Conservation (phyloP, 2,329 filamentous ascomycete species). For the Penicillium sp. region DNA sequence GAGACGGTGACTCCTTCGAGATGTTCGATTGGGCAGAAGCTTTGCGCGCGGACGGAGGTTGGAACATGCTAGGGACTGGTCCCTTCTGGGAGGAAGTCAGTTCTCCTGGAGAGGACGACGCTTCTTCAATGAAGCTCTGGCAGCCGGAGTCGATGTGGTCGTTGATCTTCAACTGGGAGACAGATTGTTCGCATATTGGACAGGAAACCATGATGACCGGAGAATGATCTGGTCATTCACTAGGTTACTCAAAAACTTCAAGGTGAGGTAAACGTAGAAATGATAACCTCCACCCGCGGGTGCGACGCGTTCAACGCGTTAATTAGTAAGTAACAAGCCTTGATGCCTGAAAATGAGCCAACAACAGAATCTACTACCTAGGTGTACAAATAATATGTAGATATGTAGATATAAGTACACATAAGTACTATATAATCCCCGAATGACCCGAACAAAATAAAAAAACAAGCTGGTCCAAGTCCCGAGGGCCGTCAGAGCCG, state of each 20-base stretch:
- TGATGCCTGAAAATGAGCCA: background rate
- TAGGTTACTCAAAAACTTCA: background rate
- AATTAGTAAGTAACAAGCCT: conserved; percentile 5
- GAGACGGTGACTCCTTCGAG: conserved; percentile 27
- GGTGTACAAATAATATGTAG: background rate
- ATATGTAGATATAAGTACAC: background rate
- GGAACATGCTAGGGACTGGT: conserved; percentile 55
- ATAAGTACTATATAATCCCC: background rate
- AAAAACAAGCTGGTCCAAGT: background rate
- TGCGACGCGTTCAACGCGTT: conserved; percentile 3
- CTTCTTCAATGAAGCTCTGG: conserved; percentile 59
- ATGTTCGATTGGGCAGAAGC: conserved; percentile 29
- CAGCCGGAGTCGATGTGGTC: conserved; percentile 86
- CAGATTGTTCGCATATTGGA: conserved; percentile 71
- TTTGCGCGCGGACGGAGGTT: conserved; percentile 49
- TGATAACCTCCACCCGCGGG: background rate
- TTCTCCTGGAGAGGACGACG: conserved; percentile 47
- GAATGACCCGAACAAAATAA: background rate
- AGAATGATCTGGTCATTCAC: background rate
- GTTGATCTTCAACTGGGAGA: conserved; percentile 66
- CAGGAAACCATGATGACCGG: conserved; percentile 61
- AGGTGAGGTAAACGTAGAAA: background rate
- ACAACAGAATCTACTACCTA: background rate
- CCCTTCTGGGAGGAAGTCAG: conserved; percentile 38
- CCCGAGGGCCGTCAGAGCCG: background rate